phyloP scores from a whole-genome alignment of 2,329 filamentous ascomycete genomes.

The Alternaria triticina region DNA sequence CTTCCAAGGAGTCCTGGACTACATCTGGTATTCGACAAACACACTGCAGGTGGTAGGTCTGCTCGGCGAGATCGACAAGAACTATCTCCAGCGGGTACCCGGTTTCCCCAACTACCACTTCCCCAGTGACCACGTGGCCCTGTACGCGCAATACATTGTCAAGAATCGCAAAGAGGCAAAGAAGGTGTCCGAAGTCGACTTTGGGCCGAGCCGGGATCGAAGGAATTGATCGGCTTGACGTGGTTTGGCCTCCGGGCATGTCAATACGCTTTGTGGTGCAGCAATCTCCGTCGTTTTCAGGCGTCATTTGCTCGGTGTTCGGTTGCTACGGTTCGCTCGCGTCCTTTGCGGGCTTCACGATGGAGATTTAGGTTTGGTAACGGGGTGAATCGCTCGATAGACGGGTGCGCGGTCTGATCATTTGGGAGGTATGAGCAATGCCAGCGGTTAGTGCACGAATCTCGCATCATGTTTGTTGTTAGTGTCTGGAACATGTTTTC shows the following conservation, averaged over 20 bases:
- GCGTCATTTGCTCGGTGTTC: slow-evolving; percentile 45
- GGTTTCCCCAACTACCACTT: slow-evolving; percentile 95
- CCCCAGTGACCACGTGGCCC: slow-evolving; percentile 88
- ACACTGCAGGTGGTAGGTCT: slow-evolving; percentile 82
- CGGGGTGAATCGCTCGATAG: slow-evolving; percentile 27
- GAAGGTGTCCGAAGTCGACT: slow-evolving; percentile 49
- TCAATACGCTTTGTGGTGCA: slow-evolving; percentile 38
- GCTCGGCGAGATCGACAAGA: slow-evolving; percentile 83
- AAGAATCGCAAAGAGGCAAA: slow-evolving; percentile 80
- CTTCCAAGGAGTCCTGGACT: slow-evolving; percentile 93
- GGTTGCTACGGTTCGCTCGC: slow-evolving; percentile 35
- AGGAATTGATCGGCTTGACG: slow-evolving; percentile 25
- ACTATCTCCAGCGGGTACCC: slow-evolving; percentile 84
- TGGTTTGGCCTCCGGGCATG: slow-evolving; percentile 21
- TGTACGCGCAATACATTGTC: slow-evolving; percentile 88
- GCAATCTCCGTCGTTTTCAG: slow-evolving; percentile 36
- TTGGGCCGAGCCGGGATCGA: slow-evolving; percentile 43
- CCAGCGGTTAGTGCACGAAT: slow-evolving; percentile 39
- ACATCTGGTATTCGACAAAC: slow-evolving; percentile 97
- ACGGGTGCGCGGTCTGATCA: slow-evolving; percentile 27
- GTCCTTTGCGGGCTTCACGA: slow-evolving; percentile 30
- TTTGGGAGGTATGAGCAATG: slow-evolving; percentile 28
- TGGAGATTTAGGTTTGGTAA: slow-evolving; percentile 33
- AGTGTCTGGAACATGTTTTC: slow-evolving; percentile 28
- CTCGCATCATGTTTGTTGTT: slow-evolving; percentile 44